Base-by-base conservation (phyloP, 2,329 filamentous ascomycete species). In the Stachybotrys elegans region DNA sequence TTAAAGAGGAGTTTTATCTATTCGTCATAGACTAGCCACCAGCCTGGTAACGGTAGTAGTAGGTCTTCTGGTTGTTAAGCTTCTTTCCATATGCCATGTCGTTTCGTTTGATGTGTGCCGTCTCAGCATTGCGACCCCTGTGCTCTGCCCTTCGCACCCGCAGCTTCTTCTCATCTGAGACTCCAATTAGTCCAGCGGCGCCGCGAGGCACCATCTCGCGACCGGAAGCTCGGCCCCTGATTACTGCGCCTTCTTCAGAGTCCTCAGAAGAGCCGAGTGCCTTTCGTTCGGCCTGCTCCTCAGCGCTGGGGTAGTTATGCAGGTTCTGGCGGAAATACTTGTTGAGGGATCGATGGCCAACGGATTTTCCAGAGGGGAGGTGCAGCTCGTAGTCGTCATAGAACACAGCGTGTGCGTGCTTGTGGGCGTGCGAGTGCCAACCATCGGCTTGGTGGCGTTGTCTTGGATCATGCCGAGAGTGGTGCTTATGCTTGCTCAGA, bases 251-350 rank as follows among this genome's bases (percentile, higher is more conserved):
- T 44, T 22, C 16, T 16, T 27, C 38, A n/a, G n/a, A n/a, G 22
- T 27, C 22, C 7, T 48, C 46, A 8, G 61, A 58, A 4, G 52
- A 62, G 49, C 84, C 77, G 46, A 88, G 78, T 5, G 81, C 76
- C 47, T 84, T 72, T 54, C 81, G 82, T 53, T 84, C 77, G 45
- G 79, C 75, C 43, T 87, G 84, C 67, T 95, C 90, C 46, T 86
- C 85, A 1, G 83, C 70, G 3, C 86, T 83, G 2, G 90, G 90
- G 62, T 95, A 85, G 63, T 81, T 87, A 65, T 86, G 83, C 35
- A 98, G 74, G 67, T 97, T 97, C 70, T 98, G 93, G 47, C 88
- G 84, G 71, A 83, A 98, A 69, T 97, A 97, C 54, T 79, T 83
- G 59, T 87, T 85, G 43, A 95, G 69, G 7, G 88, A 93, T 39